Conservation (phyloP, 2,329 filamentous ascomycete species). For the Fusarium buxicola region DNA sequence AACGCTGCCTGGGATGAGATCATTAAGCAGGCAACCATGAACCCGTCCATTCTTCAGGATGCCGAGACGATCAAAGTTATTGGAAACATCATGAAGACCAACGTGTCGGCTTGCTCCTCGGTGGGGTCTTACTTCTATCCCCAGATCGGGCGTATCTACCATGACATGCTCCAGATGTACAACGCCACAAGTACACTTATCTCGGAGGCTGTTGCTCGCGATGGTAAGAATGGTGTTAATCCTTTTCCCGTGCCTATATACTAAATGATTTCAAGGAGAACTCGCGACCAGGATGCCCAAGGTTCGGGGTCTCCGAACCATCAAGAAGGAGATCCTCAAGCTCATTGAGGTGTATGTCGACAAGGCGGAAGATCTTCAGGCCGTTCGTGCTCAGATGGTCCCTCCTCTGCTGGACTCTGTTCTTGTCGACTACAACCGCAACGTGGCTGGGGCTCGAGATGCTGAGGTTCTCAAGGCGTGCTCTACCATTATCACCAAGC, state of each 20-base stretch:
- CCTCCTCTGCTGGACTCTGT: conserved; percentile 96
- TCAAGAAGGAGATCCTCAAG: conserved; percentile 99
- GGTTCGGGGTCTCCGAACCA: conserved; percentile 92
- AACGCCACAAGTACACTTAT: conserved; percentile 96
- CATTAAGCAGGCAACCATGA: conserved; percentile 85
- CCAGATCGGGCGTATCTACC: conserved; percentile 96
- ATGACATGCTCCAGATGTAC: conserved; percentile 99
- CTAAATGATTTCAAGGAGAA: conserved; percentile 69
- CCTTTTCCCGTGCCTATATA: conserved; percentile 27
- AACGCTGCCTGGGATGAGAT: conserved; percentile 97
- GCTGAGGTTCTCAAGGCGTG: conserved; percentile 97
- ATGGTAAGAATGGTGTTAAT: conserved; percentile 66
- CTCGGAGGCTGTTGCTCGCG: conserved; percentile 87
- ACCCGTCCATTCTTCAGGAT: conserved; percentile 89
- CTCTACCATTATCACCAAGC: conserved; percentile 95
- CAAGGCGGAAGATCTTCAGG: conserved; percentile 94
- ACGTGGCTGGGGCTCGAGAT: conserved; percentile 94
- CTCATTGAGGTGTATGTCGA: conserved; percentile 98
- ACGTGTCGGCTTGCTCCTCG: conserved; percentile 97
- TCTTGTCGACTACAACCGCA: conserved; percentile 95
- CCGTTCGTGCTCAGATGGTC: conserved; percentile 93
- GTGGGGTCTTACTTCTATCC: conserved; percentile 98
- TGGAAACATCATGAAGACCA: conserved; percentile 99
- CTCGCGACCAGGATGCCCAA: conserved; percentile 98
- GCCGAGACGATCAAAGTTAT: conserved; percentile 97